Evolutionary conservation across 169 alveolate genomes (phyloP), one percentile per base, ranked within the genome.

Genomic region (Cryptosporidium felis): DNA sequence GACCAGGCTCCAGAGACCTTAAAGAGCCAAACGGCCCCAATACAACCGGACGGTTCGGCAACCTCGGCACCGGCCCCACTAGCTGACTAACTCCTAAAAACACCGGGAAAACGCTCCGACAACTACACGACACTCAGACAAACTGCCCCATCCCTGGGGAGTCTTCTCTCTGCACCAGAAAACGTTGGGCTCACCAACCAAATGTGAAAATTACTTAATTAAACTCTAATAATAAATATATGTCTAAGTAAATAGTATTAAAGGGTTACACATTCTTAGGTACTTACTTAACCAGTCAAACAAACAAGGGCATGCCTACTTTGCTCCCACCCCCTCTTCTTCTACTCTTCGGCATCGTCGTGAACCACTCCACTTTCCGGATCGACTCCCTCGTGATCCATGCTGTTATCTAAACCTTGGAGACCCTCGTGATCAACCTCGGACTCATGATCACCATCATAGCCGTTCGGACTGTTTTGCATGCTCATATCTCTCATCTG

Each of bases 391-490:
- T 38, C 30, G 10, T 74, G 56, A 26, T 66, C 82, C 30, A 66
- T 66, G n/a, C n/a, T n/a, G 66, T 58, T 18, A 28, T 26, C 66
- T 41, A 56, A 26, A 40, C 46, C 85, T 53, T 74, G 85, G 10
- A 36, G 21, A 28, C 23, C 41, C 8, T 74, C 66, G 45, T 74
- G 56, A n/a, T 74, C 85, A 28, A 53, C 16, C 38, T 74, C 85
- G 51, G 85, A 53, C n/a, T 56, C 85, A 5, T 74, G 74, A 53
- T 53, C 74, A 1, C 67, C 59, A 6, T 74, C 85, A 53, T 74
- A 74, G 1, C 49, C 85, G 56, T 74, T 56, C 5, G 85, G 49
- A 40, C 26, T 49, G 18, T 16, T 18, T 74, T 56, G 74, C 65
- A 53, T 56, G 10, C 59, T 56, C 65, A 74, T 56, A 49, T 74